A percentile compares a stretch with the other conserved stretches of the same genome.
Conservation (phyloP, 164 flowering plant species). For the Aristolochia fimbriata region DNA sequence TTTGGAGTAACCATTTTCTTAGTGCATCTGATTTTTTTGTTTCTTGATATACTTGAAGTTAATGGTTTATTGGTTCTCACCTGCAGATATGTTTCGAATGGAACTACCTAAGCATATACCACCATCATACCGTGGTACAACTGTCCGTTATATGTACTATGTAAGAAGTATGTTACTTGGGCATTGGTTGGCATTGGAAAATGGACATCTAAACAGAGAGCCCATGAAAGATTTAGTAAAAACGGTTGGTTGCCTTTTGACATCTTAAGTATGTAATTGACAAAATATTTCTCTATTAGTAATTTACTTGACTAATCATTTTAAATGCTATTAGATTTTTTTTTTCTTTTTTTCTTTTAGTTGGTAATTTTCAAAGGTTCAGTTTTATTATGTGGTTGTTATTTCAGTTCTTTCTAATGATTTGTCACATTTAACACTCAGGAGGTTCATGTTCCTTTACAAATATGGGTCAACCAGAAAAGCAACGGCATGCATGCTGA, state of each 20-base stretch:
- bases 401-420: not conserved
- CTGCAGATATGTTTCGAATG: constrained; percentile 59
- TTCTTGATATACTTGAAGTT: not conserved
- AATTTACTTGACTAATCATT: too few species aligned
- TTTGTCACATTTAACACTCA: constrained; percentile 19
- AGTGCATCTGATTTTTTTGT: too few species aligned
- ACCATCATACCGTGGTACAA: constrained; percentile 83
- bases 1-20: too few species aligned
- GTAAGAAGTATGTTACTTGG: constrained; percentile 49
- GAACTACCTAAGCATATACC: constrained; percentile 65
- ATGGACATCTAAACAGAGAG: constrained; percentile 40
- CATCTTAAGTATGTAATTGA: not conserved
- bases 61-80: not conserved
- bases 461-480: constrained; percentile 78
- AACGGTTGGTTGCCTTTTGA: constrained; percentile 40
- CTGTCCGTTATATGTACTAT: constrained; percentile 81
- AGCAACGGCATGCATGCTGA: constrained; percentile 51
- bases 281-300: too few species aligned
- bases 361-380: not conserved
- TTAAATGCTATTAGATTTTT: not conserved
- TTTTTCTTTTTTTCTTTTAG: not conserved
- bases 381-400: not conserved
- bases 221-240: constrained; percentile 34
- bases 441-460: constrained; percentile 82
- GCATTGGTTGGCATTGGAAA: constrained; percentile 53